Evolutionary conservation across 2,329 filamentous ascomycete species (phyloP).

Genomic region (Colletotrichum siamense): DNA sequence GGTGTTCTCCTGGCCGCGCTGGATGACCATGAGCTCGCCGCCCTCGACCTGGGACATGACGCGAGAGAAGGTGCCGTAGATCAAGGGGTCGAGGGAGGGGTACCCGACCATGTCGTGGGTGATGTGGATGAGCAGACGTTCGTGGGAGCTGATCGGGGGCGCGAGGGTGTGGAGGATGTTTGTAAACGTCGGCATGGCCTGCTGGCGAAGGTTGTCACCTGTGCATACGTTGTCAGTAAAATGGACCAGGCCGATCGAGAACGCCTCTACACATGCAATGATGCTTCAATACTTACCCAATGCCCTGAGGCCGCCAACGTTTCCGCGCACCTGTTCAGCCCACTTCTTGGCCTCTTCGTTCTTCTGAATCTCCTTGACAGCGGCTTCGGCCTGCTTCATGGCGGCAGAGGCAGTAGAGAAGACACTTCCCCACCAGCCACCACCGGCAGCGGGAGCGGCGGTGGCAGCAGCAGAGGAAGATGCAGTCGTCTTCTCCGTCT

Average conservation of each 20-base stretch:
- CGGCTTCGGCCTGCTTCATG: conserved; percentile 90
- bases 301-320: conserved; percentile 78
- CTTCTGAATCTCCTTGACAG: conserved; percentile 93
- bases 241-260: background rate
- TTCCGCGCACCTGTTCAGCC: conserved; percentile 92
- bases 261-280: background rate
- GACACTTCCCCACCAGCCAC: conserved; percentile 89
- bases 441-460: conserved; percentile 48
- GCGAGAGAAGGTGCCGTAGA: conserved; percentile 88
- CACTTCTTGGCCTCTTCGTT: conserved; percentile 97
- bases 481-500: conserved; percentile 53
- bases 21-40: conserved; percentile 91
- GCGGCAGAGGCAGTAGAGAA: conserved; percentile 84
- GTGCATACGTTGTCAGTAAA: conserved; percentile 11
- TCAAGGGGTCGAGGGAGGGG: conserved; percentile 89
- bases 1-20: conserved; percentile 86
- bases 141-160: conserved; percentile 94
- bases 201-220: conserved; percentile 87
- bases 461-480: conserved; percentile 55
- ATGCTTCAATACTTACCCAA: conserved; percentile 62
- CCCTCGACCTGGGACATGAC: conserved; percentile 99
- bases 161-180: conserved; percentile 94
- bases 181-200: conserved; percentile 92
- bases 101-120: conserved; percentile 96
- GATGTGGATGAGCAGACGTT: conserved; percentile 95